Conservation (phyloP, 805 yeast species). For the Danielia oregonensis region DNA sequence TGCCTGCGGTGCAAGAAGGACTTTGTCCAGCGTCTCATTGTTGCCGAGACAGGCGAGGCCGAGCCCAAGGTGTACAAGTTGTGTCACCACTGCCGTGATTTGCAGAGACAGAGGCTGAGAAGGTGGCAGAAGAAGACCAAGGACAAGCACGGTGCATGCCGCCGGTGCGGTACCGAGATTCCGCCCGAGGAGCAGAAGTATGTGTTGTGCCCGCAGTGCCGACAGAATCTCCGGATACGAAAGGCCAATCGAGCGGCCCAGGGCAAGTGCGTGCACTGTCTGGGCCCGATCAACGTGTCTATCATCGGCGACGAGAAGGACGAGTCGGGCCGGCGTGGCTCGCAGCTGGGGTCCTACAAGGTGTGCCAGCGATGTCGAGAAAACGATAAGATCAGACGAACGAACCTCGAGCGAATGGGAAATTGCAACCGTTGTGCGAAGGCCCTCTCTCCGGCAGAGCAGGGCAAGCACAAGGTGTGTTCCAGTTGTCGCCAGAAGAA, state of each 20-base stretch:
- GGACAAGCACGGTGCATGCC: conserved; percentile 57
- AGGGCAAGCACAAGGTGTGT: conserved; percentile 56
- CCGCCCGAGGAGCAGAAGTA: conserved; percentile 48
- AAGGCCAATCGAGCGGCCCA: conserved; percentile 58
- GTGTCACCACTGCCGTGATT: conserved; percentile 61
- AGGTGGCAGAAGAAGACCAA: conserved; percentile 64
- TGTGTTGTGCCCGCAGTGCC: conserved; percentile 60
- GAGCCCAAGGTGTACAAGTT: conserved; percentile 47
- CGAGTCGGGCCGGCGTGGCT: conserved; percentile 19
- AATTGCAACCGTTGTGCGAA: conserved; percentile 62
- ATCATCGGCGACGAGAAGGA: conserved; percentile 28
- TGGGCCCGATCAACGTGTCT: conserved; percentile 49
- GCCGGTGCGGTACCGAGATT: conserved; percentile 58
- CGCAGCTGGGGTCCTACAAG: conserved; percentile 39
- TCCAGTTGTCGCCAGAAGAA: conserved; percentile 49
- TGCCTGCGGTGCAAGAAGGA: conserved; percentile 62
- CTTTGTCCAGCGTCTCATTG: conserved; percentile 43
- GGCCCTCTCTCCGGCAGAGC: conserved; percentile 41
- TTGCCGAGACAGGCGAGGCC: conserved; percentile 23
- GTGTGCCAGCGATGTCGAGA: conserved; percentile 65
- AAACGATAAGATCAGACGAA: conserved; percentile 56
- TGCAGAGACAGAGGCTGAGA: conserved; percentile 59
- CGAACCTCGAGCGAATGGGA: conserved; percentile 53
- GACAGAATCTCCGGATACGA: conserved; percentile 49
- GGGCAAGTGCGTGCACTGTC: conserved; percentile 68